Evolutionary conservation across 2,329 filamentous ascomycete genomes (phyloP).

Genomic region (Setomelanomma holmii): DNA sequence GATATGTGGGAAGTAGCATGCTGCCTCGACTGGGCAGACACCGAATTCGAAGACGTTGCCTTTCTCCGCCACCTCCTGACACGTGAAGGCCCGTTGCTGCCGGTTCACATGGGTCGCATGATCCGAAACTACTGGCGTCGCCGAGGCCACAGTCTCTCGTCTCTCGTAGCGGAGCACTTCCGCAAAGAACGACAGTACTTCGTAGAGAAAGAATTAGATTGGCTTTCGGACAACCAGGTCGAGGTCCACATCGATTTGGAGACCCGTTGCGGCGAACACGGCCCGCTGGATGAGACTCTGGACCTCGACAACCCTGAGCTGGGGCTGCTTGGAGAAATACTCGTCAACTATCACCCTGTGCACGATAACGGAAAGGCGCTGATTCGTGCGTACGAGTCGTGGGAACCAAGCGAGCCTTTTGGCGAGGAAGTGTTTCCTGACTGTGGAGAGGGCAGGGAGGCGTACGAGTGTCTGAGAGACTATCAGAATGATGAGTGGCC

Average conservation of each 20-base stretch:
- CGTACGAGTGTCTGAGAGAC: neutral
- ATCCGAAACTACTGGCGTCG: neutral
- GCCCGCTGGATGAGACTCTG: neutral
- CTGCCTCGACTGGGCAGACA: neutral
- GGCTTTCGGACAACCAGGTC: neutral
- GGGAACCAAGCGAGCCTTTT: neutral
- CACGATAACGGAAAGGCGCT: neutral
- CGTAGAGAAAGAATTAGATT: neutral
- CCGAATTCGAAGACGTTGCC: neutral
- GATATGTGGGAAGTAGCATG: neutral
- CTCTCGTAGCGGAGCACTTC: neutral
- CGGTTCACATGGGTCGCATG: neutral
- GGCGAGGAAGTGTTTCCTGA: neutral
- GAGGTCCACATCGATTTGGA: neutral
- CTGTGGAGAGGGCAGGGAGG: neutral
- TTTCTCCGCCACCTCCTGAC: neutral
- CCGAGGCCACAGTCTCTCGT: neutral
- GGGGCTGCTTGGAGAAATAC: neutral
- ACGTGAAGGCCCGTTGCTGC: neutral
- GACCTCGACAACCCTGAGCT: neutral
- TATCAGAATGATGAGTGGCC: neutral
- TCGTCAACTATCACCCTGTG: neutral
- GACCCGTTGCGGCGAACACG: neutral
- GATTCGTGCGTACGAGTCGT: neutral
- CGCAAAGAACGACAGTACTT: neutral